These are phyloP conservation scores for Candida sp. DNA, from an alignment of 1,139 yeast species.

Conservation along the genomic window DNA sequence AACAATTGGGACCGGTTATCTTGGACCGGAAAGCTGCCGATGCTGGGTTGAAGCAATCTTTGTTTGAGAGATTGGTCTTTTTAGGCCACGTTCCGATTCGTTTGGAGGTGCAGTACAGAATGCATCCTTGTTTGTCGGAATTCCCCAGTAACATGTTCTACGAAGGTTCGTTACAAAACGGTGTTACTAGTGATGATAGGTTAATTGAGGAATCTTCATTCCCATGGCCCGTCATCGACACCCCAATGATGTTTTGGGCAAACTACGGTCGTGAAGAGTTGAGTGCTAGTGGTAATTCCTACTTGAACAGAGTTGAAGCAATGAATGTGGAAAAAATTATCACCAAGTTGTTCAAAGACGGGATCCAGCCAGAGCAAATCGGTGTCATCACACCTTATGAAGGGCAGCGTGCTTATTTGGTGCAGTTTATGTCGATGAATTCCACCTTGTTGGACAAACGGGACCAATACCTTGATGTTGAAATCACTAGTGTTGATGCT, in stretches of 20 bases:
- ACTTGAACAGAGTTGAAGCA: constrained; percentile 87
- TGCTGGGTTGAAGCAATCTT: constrained; percentile 85
- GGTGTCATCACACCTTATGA: constrained; percentile 96
- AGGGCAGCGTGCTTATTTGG: constrained; percentile 87
- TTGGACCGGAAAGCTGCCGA: constrained; percentile 79
- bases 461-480: constrained; percentile 72
- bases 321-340: constrained; percentile 86
- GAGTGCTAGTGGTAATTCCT: constrained; percentile 84
- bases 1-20: constrained; percentile 92
- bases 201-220: constrained; percentile 58
- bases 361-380: constrained; percentile 81
- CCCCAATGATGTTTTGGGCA: constrained; percentile 97
- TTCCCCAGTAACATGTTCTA: constrained; percentile 93
- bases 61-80: constrained; percentile 85
- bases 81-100: constrained; percentile 88
- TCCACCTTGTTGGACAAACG: constrained; percentile 63
- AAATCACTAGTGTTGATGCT: constrained; percentile 93
- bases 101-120: constrained; percentile 91
- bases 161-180: constrained; percentile 92
- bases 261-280: constrained; percentile 90
- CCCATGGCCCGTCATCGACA: constrained; percentile 88
- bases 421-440: constrained; percentile 78
- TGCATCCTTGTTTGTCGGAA: constrained; percentile 90
- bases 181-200: constrained; percentile 81
- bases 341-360: constrained; percentile 75